A percentile compares a stretch with the other conserved stretches of the same genome.
phyloP scores from a whole-genome alignment of 1,284 basidiomycete genomes.

The Naganishia liquefaciens region DNA sequence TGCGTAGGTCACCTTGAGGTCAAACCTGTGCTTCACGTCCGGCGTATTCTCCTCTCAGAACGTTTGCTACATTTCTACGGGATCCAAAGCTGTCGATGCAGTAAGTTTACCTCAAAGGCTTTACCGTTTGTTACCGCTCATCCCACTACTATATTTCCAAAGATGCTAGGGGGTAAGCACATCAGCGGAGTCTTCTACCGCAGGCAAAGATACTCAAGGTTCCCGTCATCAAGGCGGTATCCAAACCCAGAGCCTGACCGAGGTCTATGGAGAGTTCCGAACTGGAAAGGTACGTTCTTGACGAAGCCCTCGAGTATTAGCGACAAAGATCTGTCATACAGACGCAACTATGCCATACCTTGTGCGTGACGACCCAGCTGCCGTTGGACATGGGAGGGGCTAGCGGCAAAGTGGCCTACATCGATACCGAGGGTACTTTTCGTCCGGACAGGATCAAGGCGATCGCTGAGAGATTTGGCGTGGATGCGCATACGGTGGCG shows the following conservation, averaged over 20 bases:
- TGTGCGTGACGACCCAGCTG: slow-evolving; percentile 83
- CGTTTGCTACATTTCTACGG: slow-evolving; percentile 78
- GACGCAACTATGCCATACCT: slow-evolving; percentile 88
- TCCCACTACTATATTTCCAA: background rate
- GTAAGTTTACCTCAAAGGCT: slow-evolving; percentile 11
- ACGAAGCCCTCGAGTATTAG: background rate
- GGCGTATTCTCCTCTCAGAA: slow-evolving; percentile 44
- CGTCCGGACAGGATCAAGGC: slow-evolving; percentile 84
- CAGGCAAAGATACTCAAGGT: background rate
- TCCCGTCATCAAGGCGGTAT: slow-evolving; percentile 64
- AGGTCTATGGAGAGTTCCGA: slow-evolving; percentile 56
- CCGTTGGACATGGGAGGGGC: slow-evolving; percentile 87
- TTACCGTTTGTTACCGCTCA: background rate
- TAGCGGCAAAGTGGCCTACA: slow-evolving; percentile 87
- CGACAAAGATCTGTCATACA: slow-evolving; percentile 59
- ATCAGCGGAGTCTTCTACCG: slow-evolving; percentile 31
- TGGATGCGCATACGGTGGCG: slow-evolving; percentile 79
- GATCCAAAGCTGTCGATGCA: slow-evolving; percentile 83
- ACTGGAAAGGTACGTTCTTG: slow-evolving; percentile 61
- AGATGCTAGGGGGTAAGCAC: slow-evolving; percentile 70
- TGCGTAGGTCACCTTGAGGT: background rate
- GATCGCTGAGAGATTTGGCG: slow-evolving; percentile 86
- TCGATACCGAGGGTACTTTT: slow-evolving; percentile 76
- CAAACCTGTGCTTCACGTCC: background rate
- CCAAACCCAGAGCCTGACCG: slow-evolving; percentile 86